Evolutionary conservation across 257 asterid genomes (phyloP).

Genomic region (Gentiana dahurica): DNA sequence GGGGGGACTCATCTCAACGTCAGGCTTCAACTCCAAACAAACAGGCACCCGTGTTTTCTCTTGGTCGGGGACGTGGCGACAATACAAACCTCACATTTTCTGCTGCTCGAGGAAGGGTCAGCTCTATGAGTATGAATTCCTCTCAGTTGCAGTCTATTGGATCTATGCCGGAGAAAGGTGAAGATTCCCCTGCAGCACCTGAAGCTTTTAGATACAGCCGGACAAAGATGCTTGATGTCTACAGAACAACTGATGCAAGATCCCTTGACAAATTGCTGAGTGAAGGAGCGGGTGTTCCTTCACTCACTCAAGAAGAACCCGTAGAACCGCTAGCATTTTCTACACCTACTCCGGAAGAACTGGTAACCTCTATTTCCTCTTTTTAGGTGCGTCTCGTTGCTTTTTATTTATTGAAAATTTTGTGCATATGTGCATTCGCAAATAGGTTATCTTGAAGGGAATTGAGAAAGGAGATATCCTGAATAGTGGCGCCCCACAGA

Average conservation of each 20-base stretch:
- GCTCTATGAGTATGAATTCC: constrained; percentile 27
- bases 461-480: constrained; percentile 78
- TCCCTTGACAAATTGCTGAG: constrained; percentile 29
- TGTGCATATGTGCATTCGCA: constrained; percentile 11
- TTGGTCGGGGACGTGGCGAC: constrained; percentile 82
- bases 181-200: constrained; percentile 30
- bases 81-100: constrained; percentile 35
- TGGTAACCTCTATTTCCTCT: constrained; percentile 34
- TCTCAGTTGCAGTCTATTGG: constrained; percentile 33
- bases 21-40: constrained; percentile 46
- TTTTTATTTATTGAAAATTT: constrained; percentile 2
- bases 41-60: constrained; percentile 44
- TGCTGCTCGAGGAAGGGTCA: constrained; percentile 56
- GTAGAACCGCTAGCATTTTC: constrained; percentile 68
- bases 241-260: constrained; percentile 44
- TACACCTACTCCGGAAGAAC: constrained; percentile 60
- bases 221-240: constrained; percentile 64
- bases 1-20: constrained; percentile 50
- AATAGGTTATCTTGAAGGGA: constrained; percentile 72
- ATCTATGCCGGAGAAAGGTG: constrained; percentile 44
- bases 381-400: neutral
- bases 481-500: constrained; percentile 82
- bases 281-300: constrained; percentile 48
- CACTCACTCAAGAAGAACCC: constrained; percentile 68
- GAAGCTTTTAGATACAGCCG: constrained; percentile 43